phyloP scores from a whole-genome alignment of 129 eudicot genomes.

The Lactuca saligna region DNA sequence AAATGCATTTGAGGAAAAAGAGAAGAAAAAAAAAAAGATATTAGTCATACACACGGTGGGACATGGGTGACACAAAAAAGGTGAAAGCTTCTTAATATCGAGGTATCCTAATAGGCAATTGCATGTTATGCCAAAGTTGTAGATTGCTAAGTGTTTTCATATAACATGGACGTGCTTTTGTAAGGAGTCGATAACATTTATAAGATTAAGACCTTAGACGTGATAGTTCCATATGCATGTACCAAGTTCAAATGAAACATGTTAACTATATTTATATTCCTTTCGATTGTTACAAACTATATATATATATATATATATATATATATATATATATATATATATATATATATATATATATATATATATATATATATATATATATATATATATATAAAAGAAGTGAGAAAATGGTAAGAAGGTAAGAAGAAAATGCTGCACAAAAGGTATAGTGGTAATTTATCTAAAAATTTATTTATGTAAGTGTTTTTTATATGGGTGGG shows the following conservation, averaged over 20 bases:
- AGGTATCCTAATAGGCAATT: background rate
- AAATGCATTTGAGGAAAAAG: no score
- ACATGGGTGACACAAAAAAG: background rate
- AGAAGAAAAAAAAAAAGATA: conserved; percentile 2
- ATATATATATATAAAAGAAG: no score
- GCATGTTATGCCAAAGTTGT: conserved; percentile 1
- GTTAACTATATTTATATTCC: background rate
- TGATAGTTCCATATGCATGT: background rate
- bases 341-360: no score
- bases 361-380: no score
- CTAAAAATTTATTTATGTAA: no score
- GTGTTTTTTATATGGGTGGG: no score
- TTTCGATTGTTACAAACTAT: background rate
- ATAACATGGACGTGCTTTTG: background rate
- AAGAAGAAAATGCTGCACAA: no score
- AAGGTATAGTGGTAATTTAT: no score
- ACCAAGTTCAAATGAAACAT: background rate
- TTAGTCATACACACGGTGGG: conserved; percentile 1
- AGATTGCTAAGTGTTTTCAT: background rate
- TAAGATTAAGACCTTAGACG: background rate
- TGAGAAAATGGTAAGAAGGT: no score
- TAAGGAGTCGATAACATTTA: background rate
- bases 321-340: no score
- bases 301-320: no score
- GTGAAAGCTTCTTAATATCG: background rate